Base-by-base conservation (phyloP, 148 eudicot species). In the Polygonum maritimum region DNA sequence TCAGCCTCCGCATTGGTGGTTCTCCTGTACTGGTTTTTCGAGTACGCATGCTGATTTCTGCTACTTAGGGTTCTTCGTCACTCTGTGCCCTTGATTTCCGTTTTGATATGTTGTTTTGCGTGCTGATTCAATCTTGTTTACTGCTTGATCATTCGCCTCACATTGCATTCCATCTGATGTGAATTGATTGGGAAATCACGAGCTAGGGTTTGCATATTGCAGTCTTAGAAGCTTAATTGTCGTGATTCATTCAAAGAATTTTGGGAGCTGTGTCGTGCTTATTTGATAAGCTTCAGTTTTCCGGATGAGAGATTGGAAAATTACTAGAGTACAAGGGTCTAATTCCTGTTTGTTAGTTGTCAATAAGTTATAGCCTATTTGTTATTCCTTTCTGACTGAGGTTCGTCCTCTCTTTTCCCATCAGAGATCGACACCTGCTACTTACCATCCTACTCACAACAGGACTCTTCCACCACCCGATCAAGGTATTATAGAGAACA, bases 401-500 rank as follows among this genome's bases (percentile, higher is more conserved):
- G 16, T 15, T 35, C 35, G 8, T 40, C 40, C 5, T 19, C 74
- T 75, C 73, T 76, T 75, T 31, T 35, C 35, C 33, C 14, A 81
- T 57, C 85, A 89, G 97, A 91, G 82, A 73, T 80, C 77, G 84
- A 85, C 83, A 12, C 93, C 90, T 51, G 82, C 85, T 14, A 89
- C 97, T 54, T 91, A 91, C 76, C 89, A 81, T 83, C 97, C 93
- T 54, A 91, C 97, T 80, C 93, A 89, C 80, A 87, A 83, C 77
- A 93, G 93, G 19, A 87, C 92, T 48, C 84, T 89, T 78, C 94
- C 94, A 33, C 94, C 97, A 13, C 92, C 94, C 54, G 87, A 88
- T 87, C 97, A 91, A 85, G 94, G 97, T 91, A 79, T 57, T 70
- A 51, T 15, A 49, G 51, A 78, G 49, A 47, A 26, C 63, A 10